These are phyloP conservation scores for Bruguiera parviflora DNA, from an alignment of 345 rosid genomes.

Conservation along the genomic window DNA sequence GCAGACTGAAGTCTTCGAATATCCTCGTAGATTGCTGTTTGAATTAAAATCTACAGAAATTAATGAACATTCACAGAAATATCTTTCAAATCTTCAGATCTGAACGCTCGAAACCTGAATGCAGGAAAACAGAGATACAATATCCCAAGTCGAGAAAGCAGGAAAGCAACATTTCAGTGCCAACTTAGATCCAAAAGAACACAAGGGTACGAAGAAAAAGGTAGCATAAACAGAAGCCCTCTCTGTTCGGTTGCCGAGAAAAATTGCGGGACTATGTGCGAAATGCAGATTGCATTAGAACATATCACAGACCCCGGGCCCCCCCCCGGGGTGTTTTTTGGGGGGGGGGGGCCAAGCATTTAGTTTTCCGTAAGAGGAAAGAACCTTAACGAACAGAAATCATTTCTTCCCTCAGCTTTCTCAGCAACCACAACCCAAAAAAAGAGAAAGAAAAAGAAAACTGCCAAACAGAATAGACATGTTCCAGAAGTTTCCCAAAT, in stretches of 20 bases:
- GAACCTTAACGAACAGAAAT: constrained; percentile 7
- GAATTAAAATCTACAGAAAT: background rate
- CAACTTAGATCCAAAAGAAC: constrained; percentile 16
- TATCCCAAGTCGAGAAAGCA: background rate
- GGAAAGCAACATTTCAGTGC: background rate
- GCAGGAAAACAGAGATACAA: background rate
- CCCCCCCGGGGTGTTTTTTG: too few species aligned
- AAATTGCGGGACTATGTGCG: constrained; percentile 20
- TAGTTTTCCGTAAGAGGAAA: constrained; percentile 15
- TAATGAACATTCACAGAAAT: constrained; percentile 12
- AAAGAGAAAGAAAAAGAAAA: constrained; percentile 1
- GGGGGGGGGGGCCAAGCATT: background rate
- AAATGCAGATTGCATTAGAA: constrained; percentile 16
- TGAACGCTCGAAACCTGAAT: constrained; percentile 26
- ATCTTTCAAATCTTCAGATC: constrained; percentile 50
- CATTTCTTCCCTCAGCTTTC: background rate
- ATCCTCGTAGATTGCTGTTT: constrained; percentile 1
- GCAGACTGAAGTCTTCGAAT: background rate
- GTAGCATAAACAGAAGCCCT: background rate
- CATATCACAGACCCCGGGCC: too few species aligned
- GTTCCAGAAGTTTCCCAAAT: background rate
- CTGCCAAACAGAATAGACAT: background rate
- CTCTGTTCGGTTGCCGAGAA: too few species aligned
- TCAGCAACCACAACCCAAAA: constrained; percentile 10
- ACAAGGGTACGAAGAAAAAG: background rate